phyloP scores from a whole-genome alignment of 257 asterid genomes.

The Leonotis leonurus region DNA sequence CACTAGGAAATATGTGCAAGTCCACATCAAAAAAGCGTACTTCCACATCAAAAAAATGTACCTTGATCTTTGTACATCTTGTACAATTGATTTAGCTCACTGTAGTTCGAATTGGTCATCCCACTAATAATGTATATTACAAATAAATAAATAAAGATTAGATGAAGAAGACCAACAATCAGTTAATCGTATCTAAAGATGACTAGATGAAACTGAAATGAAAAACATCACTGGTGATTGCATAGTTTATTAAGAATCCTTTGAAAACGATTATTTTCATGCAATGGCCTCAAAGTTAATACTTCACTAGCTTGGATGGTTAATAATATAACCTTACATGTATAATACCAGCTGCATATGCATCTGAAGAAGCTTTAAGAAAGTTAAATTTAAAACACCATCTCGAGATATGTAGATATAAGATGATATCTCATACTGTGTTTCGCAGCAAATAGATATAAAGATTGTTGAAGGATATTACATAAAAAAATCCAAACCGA shows the following conservation, averaged over 20 bases:
- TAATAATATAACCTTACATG: not conserved
- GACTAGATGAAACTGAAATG: not conserved
- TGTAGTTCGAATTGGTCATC: constrained; percentile 82
- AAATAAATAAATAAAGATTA: not conserved
- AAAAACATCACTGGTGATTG: not conserved
- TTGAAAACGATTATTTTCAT: not conserved
- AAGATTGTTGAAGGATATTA: not conserved
- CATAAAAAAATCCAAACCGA: not conserved
- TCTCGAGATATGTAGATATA: not conserved
- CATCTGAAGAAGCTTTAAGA: not conserved
- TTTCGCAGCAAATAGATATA: not conserved
- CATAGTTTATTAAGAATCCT: not conserved
- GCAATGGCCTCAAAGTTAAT: not conserved
- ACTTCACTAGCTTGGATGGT: not conserved
- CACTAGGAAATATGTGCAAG: not conserved
- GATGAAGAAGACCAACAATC: no score
- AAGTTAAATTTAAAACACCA: not conserved
- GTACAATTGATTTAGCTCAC: constrained; percentile 64
- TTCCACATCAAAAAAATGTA: constrained; percentile 14
- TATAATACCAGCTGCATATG: not conserved
- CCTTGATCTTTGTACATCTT: constrained; percentile 63
- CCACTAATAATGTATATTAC: constrained; percentile 57
- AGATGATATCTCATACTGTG: not conserved
- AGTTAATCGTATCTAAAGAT: not conserved
- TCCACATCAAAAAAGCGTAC: not conserved